Percentiles rank a stretch among this genome's conserved stretches.
phyloP scores from a whole-genome alignment of 768 basidiomycete genomes.

The Stropharia rugosoannulata region DNA sequence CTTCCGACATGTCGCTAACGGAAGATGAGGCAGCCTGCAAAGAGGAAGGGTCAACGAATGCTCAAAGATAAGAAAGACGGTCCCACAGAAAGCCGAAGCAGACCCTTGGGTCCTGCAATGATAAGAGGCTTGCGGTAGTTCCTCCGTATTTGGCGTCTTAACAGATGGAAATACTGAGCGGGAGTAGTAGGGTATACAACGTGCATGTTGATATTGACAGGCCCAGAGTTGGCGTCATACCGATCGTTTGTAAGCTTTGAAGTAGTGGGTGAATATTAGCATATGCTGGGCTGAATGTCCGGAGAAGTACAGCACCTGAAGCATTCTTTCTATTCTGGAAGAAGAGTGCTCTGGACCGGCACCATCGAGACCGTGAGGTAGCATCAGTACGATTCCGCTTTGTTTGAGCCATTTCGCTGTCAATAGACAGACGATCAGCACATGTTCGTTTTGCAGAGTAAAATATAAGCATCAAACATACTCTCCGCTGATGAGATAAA shows the following conservation, averaged over 20 bases:
- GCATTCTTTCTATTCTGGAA: constrained; percentile 82
- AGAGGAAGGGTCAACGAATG: not conserved
- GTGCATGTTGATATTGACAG: constrained; percentile 76
- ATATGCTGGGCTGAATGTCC: not conserved
- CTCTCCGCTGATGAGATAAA: constrained; percentile 85
- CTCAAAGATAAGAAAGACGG: not conserved
- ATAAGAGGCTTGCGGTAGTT: constrained; percentile 88
- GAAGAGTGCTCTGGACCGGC: constrained; percentile 95
- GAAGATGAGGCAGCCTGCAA: constrained; percentile 71
- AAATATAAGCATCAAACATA: constrained; percentile 32
- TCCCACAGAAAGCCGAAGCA: constrained; percentile 72
- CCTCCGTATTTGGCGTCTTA: constrained; percentile 82
- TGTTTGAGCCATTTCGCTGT: constrained; percentile 93
- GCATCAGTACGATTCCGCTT: constrained; percentile 80
- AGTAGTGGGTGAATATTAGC: not conserved
- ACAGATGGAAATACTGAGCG: constrained; percentile 89
- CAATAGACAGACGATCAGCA: not conserved
- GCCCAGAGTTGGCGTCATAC: constrained; percentile 33
- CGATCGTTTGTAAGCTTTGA: constrained; percentile 76
- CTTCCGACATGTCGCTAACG: constrained; percentile 57
- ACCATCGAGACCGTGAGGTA: constrained; percentile 90
- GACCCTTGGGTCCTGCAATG: constrained; percentile 81
- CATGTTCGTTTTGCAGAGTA: not conserved
- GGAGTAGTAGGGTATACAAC: constrained; percentile 86
- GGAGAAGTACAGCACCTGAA: constrained; percentile 55